A percentile compares a stretch with the other conserved stretches of the same genome.
phyloP scores from a whole-genome alignment of 2,329 filamentous ascomycete species.

The Exophiala alcalophila region DNA sequence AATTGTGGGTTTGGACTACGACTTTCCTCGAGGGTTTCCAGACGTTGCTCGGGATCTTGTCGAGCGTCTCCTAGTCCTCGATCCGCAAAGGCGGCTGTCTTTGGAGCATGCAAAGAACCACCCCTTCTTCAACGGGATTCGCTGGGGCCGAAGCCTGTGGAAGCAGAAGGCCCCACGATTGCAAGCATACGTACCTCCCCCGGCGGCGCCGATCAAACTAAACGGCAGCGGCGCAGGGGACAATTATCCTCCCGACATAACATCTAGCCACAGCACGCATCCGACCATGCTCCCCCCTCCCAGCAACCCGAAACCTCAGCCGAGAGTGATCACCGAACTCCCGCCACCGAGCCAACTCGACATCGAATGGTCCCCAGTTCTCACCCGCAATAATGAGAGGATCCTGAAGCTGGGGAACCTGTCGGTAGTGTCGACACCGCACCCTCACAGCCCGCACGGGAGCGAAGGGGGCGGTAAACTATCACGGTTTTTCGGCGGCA shows the following conservation, averaged over 20 bases:
- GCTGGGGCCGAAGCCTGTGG: constrained; percentile 83
- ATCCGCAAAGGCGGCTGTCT: constrained; percentile 77
- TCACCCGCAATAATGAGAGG: constrained; percentile 85
- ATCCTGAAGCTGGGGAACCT: constrained; percentile 93
- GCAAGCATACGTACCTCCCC: constrained; percentile 75
- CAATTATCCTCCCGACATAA: constrained; percentile 44
- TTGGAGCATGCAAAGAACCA: constrained; percentile 98
- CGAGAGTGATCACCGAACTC: constrained; percentile 86
- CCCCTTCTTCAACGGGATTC: constrained; percentile 85
- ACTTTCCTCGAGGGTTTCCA: constrained; percentile 87
- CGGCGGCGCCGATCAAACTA: constrained; percentile 74
- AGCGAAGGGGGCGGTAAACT: constrained; percentile 70
- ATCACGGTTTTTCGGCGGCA: constrained; percentile 87
- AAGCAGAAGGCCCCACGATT: constrained; percentile 83
- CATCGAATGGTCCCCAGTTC: constrained; percentile 96
- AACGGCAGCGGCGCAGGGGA: constrained; percentile 52
- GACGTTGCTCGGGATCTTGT: constrained; percentile 81
- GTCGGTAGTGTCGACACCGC: constrained; percentile 74
- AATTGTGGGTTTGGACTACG: constrained; percentile 90
- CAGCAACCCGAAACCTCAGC: constrained; percentile 55
- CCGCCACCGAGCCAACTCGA: constrained; percentile 95
- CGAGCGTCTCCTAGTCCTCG: constrained; percentile 83
- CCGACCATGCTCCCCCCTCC: constrained; percentile 41
- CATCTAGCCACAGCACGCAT: constrained; percentile 36
- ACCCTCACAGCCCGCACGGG: constrained; percentile 69